Conservation (phyloP, 2,329 filamentous ascomycete species). For the Pestalotiopsis sp. region DNA sequence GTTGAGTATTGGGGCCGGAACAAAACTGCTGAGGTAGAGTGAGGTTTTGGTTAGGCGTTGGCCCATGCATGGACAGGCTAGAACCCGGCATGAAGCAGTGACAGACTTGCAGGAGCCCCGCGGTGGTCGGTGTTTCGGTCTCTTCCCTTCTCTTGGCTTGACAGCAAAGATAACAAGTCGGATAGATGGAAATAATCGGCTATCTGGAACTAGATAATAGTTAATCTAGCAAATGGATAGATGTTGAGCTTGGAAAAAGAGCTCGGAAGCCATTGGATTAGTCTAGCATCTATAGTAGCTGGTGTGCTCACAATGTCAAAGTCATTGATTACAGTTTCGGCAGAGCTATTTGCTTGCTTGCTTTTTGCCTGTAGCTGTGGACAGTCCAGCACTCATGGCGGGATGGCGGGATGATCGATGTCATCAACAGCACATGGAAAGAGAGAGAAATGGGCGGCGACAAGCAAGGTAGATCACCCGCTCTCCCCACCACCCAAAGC, state of each 20-base stretch:
- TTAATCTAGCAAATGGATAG: not conserved
- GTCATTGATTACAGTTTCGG: not conserved
- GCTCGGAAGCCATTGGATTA: too few relatives aligned
- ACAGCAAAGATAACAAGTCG: not conserved
- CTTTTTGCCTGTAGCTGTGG: not conserved
- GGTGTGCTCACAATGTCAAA: not conserved
- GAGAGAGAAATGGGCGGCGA: not conserved
- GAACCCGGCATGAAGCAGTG: not conserved
- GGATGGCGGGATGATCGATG: not conserved
- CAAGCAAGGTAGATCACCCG: not conserved
- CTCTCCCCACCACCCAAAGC: not conserved
- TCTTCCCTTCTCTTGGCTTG: not conserved
- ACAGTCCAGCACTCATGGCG: not conserved
- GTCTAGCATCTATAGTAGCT: too few relatives aligned
- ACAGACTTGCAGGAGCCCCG: not conserved
- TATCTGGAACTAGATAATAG: not conserved
- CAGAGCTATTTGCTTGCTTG: not conserved
- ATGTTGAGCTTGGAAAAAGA: not conserved
- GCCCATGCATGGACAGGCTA: not conserved
- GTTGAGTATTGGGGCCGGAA: not conserved
- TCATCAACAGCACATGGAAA: not conserved
- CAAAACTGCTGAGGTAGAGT: not conserved
- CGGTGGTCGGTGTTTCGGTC: not conserved
- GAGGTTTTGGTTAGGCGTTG: not conserved
- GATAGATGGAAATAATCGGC: not conserved